Evolutionary conservation across 768 basidiomycete species (phyloP).

Genomic region (Neoboletus magnificus): DNA sequence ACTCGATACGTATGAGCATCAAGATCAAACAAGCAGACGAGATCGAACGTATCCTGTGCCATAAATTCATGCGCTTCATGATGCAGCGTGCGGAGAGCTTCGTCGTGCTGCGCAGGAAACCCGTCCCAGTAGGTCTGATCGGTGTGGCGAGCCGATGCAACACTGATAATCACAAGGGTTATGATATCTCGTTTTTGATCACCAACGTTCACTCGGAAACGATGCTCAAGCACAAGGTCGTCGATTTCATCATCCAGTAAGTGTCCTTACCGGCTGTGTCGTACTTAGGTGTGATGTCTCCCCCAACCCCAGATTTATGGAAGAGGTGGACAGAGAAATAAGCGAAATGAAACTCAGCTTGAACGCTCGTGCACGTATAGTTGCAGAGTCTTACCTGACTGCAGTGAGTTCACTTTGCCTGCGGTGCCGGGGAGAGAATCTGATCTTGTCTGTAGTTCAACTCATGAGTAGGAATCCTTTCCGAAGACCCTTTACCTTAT

Average conservation of each 20-base stretch:
- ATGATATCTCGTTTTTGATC: slow-evolving; percentile 97
- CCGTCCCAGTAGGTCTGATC: slow-evolving; percentile 64
- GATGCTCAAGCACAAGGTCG: slow-evolving; percentile 99
- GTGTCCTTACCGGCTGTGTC: slow-evolving; percentile 28
- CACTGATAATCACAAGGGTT: slow-evolving; percentile 60
- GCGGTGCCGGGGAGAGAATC: background rate
- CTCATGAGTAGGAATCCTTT: slow-evolving; percentile 15
- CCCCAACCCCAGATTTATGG: slow-evolving; percentile 74
- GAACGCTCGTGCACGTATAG: slow-evolving; percentile 93
- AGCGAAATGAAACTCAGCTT: slow-evolving; percentile 98
- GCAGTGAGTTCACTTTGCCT: slow-evolving; percentile 55
- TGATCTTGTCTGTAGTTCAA: slow-evolving; percentile 23
- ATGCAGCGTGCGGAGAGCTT: slow-evolving; percentile 99
- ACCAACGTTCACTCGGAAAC: slow-evolving; percentile 96
- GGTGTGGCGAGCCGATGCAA: slow-evolving; percentile 5
- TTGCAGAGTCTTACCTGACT: slow-evolving; percentile 92
- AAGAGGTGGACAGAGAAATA: slow-evolving; percentile 98
- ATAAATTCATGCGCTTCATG: slow-evolving; percentile 99
- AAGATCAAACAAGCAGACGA: slow-evolving; percentile 99
- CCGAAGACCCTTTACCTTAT: slow-evolving; percentile 10
- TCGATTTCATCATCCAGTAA: slow-evolving; percentile 98
- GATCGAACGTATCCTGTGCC: slow-evolving; percentile 94
- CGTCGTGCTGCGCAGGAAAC: slow-evolving; percentile 91
- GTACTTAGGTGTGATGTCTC: background rate
- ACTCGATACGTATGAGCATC: slow-evolving; percentile 95